phyloP scores from a whole-genome alignment of 176 grass and related monocot species.

The Cenchrus purpureus region DNA sequence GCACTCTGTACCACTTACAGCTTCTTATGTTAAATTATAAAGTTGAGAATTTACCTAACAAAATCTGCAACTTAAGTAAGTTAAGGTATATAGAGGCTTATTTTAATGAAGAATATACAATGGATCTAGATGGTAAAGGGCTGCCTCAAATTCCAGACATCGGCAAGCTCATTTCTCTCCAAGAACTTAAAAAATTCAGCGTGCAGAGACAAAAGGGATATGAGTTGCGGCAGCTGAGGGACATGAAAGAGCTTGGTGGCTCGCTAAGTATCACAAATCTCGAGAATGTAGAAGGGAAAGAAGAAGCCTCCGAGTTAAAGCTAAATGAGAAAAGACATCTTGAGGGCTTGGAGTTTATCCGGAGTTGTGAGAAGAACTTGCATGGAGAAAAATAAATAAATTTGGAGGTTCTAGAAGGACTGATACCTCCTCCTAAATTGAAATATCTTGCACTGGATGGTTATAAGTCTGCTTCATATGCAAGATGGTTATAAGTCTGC shows the following conservation, averaged over 20 bases:
- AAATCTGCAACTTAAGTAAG: not conserved
- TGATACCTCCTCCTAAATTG: constrained; percentile 3
- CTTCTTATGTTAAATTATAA: not conserved
- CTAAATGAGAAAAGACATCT: not conserved
- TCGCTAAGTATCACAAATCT: not conserved
- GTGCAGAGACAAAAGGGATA: constrained; percentile 13
- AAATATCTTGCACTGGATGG: fast-evolving
- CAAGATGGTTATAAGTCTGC: constrained; percentile 9
- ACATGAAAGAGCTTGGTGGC: constrained; percentile 24
- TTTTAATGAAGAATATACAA: not conserved
- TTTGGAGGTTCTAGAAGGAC: constrained; percentile 11
- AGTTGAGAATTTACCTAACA: not conserved
- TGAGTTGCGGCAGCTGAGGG: constrained; percentile 8
- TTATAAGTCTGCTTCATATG: not conserved
- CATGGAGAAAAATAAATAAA: not conserved
- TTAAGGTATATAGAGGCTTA: not conserved
- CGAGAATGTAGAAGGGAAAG: not conserved
- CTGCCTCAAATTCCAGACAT: not conserved
- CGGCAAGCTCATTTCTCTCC: constrained; percentile 21
- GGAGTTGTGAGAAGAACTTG: not conserved
- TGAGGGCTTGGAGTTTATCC: not conserved
- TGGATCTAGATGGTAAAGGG: not conserved
- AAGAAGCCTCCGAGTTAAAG: constrained; percentile 12
- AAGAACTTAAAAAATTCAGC: fast-evolving
- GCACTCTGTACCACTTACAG: constrained; percentile 35